Evolutionary conservation across 371 early-diverging fungal species (phyloP).

Genomic region (Rhizomucor pusillus): DNA sequence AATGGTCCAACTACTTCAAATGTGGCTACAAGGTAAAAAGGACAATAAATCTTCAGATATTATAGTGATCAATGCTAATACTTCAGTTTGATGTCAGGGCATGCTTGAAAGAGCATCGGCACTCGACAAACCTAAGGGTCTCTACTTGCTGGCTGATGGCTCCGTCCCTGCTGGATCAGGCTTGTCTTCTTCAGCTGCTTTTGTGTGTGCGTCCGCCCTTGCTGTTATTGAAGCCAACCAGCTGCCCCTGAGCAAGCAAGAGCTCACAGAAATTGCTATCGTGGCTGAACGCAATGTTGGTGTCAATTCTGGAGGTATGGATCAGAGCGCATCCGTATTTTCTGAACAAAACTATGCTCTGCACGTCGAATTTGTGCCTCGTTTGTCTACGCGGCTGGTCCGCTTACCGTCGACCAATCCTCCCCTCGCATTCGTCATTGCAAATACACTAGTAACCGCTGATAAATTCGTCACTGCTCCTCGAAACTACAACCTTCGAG

Average conservation of each 20-base stretch:
- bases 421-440: slow-evolving; percentile 80
- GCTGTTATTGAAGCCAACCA: slow-evolving; percentile 64
- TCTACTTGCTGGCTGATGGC: slow-evolving; percentile 73
- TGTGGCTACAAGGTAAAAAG: slow-evolving; percentile 73
- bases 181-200: slow-evolving; percentile 83
- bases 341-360: slow-evolving; percentile 69
- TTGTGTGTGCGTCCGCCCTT: slow-evolving; percentile 77
- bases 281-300: slow-evolving; percentile 82
- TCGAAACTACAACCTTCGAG: slow-evolving; percentile 89
- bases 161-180: slow-evolving; percentile 86
- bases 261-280: slow-evolving; percentile 76
- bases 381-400: slow-evolving; percentile 63
- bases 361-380: slow-evolving; percentile 85
- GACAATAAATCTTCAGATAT: background rate
- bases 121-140: slow-evolving; percentile 59
- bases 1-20: slow-evolving; percentile 90
- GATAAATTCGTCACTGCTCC: slow-evolving; percentile 92
- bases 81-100: slow-evolving; percentile 41
- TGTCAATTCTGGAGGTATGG: slow-evolving; percentile 89
- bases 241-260: slow-evolving; percentile 53
- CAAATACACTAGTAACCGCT: slow-evolving; percentile 84
- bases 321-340: slow-evolving; percentile 88
- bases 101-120: slow-evolving; percentile 56
- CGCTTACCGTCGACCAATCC: slow-evolving; percentile 54
- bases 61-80: background rate